Percentiles rank a stretch among this genome's conserved stretches.
phyloP scores from a whole-genome alignment of 2,329 filamentous ascomycete species.

The Sarocladium strictum region DNA sequence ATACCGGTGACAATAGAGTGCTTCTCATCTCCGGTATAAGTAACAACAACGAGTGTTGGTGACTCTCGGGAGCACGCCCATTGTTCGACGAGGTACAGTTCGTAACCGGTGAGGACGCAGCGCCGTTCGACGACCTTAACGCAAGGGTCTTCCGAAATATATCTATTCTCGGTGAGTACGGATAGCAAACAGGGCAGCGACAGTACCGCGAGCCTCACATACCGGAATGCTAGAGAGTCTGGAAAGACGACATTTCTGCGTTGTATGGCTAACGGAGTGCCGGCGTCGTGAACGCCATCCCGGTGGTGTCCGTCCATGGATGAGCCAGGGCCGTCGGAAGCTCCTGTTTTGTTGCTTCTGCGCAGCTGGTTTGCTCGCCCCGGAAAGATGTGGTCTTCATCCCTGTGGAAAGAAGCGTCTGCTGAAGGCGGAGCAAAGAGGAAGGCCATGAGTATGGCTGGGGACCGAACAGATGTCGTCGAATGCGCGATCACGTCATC shows the following conservation, averaged over 20 bases:
- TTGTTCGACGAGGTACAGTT: constrained; percentile 92
- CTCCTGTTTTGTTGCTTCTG: neutral
- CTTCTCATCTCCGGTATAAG: constrained; percentile 81
- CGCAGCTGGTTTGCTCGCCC: neutral
- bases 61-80: constrained; percentile 92
- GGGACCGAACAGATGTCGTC: neutral
- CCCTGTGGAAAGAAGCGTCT: constrained; percentile 15
- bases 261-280: constrained; percentile 20
- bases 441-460: constrained; percentile 3
- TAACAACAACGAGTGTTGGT: constrained; percentile 86
- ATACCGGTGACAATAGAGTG: constrained; percentile 77
- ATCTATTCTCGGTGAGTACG: constrained; percentile 36
- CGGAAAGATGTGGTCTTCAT: constrained; percentile 8
- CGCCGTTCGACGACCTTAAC: constrained; percentile 70
- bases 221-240: constrained; percentile 53
- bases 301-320: neutral
- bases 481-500: neutral
- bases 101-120: constrained; percentile 71
- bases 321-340: neutral
- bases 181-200: neutral
- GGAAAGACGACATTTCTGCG: constrained; percentile 49
- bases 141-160: constrained; percentile 77
- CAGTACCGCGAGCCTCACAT: constrained; percentile 14
- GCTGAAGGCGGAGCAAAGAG: constrained; percentile 1
- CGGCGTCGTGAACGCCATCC: constrained; percentile 5